A percentile compares a stretch with the other conserved stretches of the same genome.
phyloP scores from a whole-genome alignment of 2,329 filamentous ascomycete species.

The Coniochaeta sp. region DNA sequence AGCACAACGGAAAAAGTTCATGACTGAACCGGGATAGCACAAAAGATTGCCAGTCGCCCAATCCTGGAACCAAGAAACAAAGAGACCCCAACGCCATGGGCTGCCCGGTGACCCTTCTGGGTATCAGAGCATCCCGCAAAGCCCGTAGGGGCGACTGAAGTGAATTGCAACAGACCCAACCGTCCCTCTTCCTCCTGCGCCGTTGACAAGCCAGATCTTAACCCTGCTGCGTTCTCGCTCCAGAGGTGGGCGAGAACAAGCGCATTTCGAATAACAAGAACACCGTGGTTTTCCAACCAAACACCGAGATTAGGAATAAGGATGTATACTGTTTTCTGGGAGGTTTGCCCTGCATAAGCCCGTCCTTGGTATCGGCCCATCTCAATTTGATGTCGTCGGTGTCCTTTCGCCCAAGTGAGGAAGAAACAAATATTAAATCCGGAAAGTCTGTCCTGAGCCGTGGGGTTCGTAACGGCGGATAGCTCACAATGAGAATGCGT shows the following conservation, averaged over 20 bases:
- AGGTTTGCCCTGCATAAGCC: not conserved
- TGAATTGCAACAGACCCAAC: not conserved
- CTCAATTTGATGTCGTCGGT: not conserved
- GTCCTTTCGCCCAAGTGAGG: not conserved
- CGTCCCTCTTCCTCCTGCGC: not conserved
- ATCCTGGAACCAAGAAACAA: not conserved
- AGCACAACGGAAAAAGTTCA: not conserved
- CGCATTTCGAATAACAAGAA: not conserved
- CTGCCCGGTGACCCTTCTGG: not conserved
- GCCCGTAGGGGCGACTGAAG: too few relatives aligned
- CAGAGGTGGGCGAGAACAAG: not conserved
- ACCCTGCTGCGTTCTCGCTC: not conserved
- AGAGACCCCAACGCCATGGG: not conserved
- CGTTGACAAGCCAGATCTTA: not conserved
- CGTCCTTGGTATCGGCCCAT: not conserved
- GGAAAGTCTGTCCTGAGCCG: not conserved
- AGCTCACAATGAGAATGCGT: constrained; percentile 11
- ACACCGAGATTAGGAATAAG: not conserved
- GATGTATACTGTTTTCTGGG: not conserved
- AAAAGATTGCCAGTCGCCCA: not conserved
- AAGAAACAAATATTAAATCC: not conserved
- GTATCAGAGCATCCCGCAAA: not conserved
- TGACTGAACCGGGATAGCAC: not conserved
- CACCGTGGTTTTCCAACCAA: not conserved
- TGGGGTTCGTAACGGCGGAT: not conserved